Evolutionary conservation across 2,329 filamentous ascomycete genomes (phyloP), one percentile per base, ranked within the genome.

Genomic region (Knufia fluminis): DNA sequence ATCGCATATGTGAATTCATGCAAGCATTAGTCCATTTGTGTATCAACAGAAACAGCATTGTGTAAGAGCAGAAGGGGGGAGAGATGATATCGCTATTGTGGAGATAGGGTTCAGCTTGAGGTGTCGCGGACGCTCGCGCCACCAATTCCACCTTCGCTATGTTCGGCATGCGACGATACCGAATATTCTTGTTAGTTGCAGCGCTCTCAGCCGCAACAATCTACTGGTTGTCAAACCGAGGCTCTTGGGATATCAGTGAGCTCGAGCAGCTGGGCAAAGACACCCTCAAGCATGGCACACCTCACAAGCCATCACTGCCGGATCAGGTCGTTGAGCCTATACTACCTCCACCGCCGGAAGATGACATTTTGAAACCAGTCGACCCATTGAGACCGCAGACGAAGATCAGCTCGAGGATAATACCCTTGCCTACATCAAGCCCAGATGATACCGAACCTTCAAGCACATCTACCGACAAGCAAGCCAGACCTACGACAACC

Each of bases 151-250:
- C 31, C 10, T 32, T 46, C 45, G 52, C 19, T 50, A 74, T 75
- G 72, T 62, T 73, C 58, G 70, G 70, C 48, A 58, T 71, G 52
- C 71, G 72, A 47, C 69, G 72, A 55, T 75, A 74, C 57, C 67
- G 72, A 50, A 58, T 69, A 28, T 69, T 71, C 48, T 54, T 74
- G 46, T 56, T 70, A 32, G 70, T 74, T 49, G 69, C 70, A 26
- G 60, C 67, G 48, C 61, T 71, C 48, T 61, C 68, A 16, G 55
- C 71, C 33, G 59, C 72, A 35, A 61, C 71, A 2, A 62, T 80
- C 47, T 71, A 79, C 58, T 73, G 74, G 55, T 77, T 79, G 54
- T 64, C 68, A 28, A 65, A 66, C 43, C 69, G 73, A 51, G 67
- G 66, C 51, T 62, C 70, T 49, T 69, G 68, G 64, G 23, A 28